Percentiles rank a stretch among this genome's conserved stretches.
phyloP scores from a whole-genome alignment of 139 green algal genomes.

The Nannochloris sp. region DNA sequence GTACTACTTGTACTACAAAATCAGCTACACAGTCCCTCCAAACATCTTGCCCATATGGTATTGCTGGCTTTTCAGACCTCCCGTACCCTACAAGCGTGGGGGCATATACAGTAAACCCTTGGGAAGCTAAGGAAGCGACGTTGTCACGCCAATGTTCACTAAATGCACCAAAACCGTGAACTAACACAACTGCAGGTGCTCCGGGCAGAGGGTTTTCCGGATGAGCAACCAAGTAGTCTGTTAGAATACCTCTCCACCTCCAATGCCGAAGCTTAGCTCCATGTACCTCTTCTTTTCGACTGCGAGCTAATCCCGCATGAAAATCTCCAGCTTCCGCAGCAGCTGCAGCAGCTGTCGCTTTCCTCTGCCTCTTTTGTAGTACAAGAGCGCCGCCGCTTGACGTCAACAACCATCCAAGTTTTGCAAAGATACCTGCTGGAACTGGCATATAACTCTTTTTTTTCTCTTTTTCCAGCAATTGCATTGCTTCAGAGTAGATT shows the following conservation, averaged over 20 bases:
- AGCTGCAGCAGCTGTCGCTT: constrained; percentile 33
- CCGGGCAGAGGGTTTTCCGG: constrained; percentile 4
- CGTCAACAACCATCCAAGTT: constrained; percentile 25
- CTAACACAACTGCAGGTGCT: constrained; percentile 67
- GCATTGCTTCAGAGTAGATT: constrained; percentile 14
- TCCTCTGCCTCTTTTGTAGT: not conserved
- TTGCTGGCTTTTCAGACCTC: constrained; percentile 74
- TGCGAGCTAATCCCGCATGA: constrained; percentile 41
- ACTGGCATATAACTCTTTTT: not conserved
- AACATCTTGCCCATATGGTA: constrained; percentile 71
- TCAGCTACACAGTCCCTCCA: constrained; percentile 75
- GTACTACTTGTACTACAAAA: constrained; percentile 59
- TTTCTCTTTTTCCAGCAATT: not conserved
- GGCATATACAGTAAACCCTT: constrained; percentile 72
- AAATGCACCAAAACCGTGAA: constrained; percentile 97
- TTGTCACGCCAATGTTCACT: constrained; percentile 84
- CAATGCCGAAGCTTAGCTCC: constrained; percentile 37
- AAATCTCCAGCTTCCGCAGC: constrained; percentile 54
- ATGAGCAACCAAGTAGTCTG: constrained; percentile 53
- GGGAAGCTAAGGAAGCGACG: constrained; percentile 43
- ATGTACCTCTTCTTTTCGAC: constrained; percentile 8
- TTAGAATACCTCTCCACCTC: constrained; percentile 53
- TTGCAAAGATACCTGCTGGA: not conserved
- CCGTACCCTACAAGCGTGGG: constrained; percentile 76
- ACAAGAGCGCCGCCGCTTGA: not conserved